A percentile compares a stretch with the other conserved stretches of the same genome.
Evolutionary conservation across 2,329 filamentous ascomycete species (phyloP).

Genomic region (Epicoccum nigrum): DNA sequence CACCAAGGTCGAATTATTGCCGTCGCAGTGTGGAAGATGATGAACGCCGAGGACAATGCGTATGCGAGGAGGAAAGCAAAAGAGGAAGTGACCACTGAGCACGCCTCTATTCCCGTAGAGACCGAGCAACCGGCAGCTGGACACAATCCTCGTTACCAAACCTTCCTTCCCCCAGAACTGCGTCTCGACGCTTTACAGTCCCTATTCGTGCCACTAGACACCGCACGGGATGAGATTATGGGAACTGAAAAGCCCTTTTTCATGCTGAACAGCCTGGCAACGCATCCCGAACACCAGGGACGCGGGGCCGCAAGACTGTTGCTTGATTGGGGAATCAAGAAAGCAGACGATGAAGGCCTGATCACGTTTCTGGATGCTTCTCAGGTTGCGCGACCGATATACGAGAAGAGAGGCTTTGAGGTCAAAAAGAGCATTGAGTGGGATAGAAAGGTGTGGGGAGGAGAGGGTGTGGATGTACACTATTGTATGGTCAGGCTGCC

Average conservation of each 20-base stretch:
- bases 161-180: conserved; percentile 76
- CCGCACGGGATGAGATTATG: conserved; percentile 36
- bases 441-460: conserved; percentile 37
- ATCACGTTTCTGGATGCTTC: conserved; percentile 50
- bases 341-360: conserved; percentile 49
- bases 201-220: conserved; percentile 31
- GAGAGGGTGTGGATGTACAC: conserved; percentile 41
- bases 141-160: conserved; percentile 50
- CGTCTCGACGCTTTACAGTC: conserved; percentile 36
- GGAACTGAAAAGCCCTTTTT: conserved; percentile 27
- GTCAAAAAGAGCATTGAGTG: conserved; percentile 27
- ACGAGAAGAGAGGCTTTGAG: conserved; percentile 43
- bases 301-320: conserved; percentile 49
- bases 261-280: conserved; percentile 41
- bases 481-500: conserved; percentile 29
- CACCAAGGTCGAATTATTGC: conserved; percentile 38
- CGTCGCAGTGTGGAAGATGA: conserved; percentile 35
- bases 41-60: conserved; percentile 16
- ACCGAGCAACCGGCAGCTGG: neutral
- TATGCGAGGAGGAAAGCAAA: neutral
- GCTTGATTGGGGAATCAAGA: conserved; percentile 48
- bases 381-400: conserved; percentile 46
- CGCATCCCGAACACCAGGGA: conserved; percentile 49
- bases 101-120: conserved; percentile 3
- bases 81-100: conserved; percentile 1